phyloP scores from a whole-genome alignment of 176 grass and related monocot genomes.

The Thalia dealbata region DNA sequence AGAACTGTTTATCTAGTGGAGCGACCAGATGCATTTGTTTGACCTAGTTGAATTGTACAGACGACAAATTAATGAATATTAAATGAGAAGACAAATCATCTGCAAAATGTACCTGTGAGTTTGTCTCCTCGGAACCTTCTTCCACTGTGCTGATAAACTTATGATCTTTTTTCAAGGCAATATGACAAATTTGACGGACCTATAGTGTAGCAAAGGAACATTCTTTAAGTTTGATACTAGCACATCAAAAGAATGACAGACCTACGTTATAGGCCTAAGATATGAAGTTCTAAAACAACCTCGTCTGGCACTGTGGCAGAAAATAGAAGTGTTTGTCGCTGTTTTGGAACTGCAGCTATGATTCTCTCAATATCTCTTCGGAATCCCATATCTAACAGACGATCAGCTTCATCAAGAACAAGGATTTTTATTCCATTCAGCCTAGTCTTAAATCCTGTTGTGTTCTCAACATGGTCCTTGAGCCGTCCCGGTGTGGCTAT shows the following conservation, averaged over 20 bases:
- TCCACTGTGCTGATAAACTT: slow-evolving; percentile 87
- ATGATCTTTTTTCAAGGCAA: slow-evolving; percentile 92
- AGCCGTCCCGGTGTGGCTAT: slow-evolving; percentile 89
- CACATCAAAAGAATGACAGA: not conserved
- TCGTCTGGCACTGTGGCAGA: slow-evolving; percentile 92
- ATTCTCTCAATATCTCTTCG: slow-evolving; percentile 89
- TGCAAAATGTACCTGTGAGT: slow-evolving; percentile 55
- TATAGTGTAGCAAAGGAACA: slow-evolving; percentile 32
- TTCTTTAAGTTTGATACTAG: not conserved
- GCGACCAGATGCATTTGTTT: slow-evolving; percentile 89
- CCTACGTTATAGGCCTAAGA: not conserved
- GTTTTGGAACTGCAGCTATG: slow-evolving; percentile 71
- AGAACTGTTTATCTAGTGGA: slow-evolving; percentile 83
- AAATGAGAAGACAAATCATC: not conserved
- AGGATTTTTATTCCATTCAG: slow-evolving; percentile 79
- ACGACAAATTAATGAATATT: not conserved
- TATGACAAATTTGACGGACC: slow-evolving; percentile 91
- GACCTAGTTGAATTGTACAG: slow-evolving; percentile 37
- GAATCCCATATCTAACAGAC: slow-evolving; percentile 97
- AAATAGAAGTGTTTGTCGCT: slow-evolving; percentile 84
- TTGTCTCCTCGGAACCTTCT: slow-evolving; percentile 93
- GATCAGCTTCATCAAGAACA: slow-evolving; percentile 97
- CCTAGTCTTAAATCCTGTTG: slow-evolving; percentile 75
- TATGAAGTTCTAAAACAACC: slow-evolving; percentile 27
- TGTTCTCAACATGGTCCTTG: slow-evolving; percentile 96